These are phyloP conservation scores for Paraleonurus japonicus DNA, from an alignment of 257 asterid species.

Conservation along the genomic window DNA sequence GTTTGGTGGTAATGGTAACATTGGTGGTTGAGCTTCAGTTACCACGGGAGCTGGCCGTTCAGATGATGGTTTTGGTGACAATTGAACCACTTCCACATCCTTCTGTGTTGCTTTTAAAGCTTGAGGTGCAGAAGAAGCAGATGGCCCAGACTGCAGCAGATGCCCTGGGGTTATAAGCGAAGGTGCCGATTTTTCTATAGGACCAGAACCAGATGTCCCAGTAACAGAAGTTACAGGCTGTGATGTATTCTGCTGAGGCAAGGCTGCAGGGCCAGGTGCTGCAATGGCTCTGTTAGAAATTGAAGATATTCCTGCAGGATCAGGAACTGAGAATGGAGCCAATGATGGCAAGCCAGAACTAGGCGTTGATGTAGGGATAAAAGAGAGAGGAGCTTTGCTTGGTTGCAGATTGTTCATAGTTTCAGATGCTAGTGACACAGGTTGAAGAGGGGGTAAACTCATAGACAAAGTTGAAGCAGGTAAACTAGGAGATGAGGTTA, in stretches of 20 bases:
- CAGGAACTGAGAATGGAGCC: conserved; percentile 42
- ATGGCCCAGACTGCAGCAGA: conserved; percentile 61
- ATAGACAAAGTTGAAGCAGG: conserved; percentile 50
- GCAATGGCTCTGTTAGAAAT: conserved; percentile 40
- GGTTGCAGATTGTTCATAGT: conserved; percentile 32
- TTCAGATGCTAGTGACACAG: conserved; percentile 45
- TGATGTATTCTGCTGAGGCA: conserved; percentile 41
- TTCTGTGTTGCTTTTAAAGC: conserved; percentile 58
- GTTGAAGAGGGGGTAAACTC: conserved; percentile 49
- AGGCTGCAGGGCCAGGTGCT: conserved; percentile 40
- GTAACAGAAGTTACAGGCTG: conserved; percentile 45
- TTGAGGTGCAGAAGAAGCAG: conserved; percentile 45
- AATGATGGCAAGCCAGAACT: conserved; percentile 40
- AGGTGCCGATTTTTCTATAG: conserved; percentile 50
- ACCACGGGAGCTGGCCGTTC: conserved; percentile 42
- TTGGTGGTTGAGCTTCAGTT: conserved; percentile 78
- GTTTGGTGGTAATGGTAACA: conserved; percentile 70
- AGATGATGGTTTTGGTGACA: conserved; percentile 39
- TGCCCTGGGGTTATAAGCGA: conserved; percentile 88
- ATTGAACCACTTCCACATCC: conserved; percentile 86
- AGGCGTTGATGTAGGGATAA: conserved; percentile 36
- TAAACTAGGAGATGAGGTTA: conserved; percentile 37
- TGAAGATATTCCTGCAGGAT: conserved; percentile 37
- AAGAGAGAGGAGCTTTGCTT: conserved; percentile 41
- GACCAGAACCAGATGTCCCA: conserved; percentile 43